Evolutionary conservation across 768 basidiomycete species (phyloP), one percentile per base, ranked within the genome.

Genomic region (Trametes cingulata): DNA sequence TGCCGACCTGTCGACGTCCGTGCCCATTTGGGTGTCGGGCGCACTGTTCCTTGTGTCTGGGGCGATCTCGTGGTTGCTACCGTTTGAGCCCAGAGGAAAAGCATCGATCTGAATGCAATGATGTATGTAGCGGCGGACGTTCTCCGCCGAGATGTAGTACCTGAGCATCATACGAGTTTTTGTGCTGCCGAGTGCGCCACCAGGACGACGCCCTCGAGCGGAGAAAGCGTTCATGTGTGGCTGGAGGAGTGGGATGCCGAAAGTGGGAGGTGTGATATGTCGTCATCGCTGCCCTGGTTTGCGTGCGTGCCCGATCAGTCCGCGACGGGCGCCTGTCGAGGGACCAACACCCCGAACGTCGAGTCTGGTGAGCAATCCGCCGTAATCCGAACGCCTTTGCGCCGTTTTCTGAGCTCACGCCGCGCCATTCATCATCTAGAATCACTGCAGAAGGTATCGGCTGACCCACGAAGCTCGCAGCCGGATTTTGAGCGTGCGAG

Each of bases 81-180:
- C 85, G 2, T 83, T 80, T 59, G 84, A 86, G 62, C 77, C 83
- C 13, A 73, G 80, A n/a, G 84, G 84, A 2, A 82, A 76, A 61
- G 82, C 84, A 9, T 76, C 81, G 24, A 60, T 84, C 57, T 83
- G 71, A 66, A 42, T 33, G 29, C 4, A 33, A 10, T 33, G 29
- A 33, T 33, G 29, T 33, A 33, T 33, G 29, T 33, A 33, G 29
- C 10, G 10, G 29, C 29, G 29, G 29, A 4, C 29, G 29, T 33
- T 10, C 6, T 33, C 10, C 29, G 29, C 10, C 29, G 29, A 33
- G 29, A 33, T 33, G 4, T 33, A 5, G 29, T 33, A 10, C 29
- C 29, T 33, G 29, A 33, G 29, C 29, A 33, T 33, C 29, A 33
- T 33, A 33, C 29, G 29, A 33, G 29, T 10, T 33, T 33, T 33